A percentile compares a stretch with the other conserved stretches of the same genome.
These are phyloP conservation scores for Hebeloma cylindrosporum DNA, from an alignment of 768 basidiomycete species.

Conservation along the genomic window DNA sequence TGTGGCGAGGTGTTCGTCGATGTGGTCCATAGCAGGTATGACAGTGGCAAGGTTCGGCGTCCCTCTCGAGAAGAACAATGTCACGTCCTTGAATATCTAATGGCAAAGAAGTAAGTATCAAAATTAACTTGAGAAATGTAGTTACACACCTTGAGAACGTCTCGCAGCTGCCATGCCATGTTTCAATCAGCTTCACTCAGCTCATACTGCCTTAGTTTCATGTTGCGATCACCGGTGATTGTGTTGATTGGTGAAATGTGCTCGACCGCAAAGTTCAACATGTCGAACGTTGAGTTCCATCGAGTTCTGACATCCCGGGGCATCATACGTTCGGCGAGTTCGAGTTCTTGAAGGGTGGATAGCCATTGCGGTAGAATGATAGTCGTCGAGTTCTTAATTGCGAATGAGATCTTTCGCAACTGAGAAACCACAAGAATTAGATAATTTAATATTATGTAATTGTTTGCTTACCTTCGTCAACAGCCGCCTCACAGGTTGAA, in stretches of 20 bases:
- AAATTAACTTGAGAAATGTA: background rate
- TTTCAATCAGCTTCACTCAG: conserved; percentile 31
- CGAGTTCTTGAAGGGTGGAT: conserved; percentile 7
- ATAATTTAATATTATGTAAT: conserved; percentile 2
- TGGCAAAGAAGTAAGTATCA: background rate
- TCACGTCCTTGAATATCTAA: conserved; percentile 18
- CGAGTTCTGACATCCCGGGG: conserved; percentile 37
- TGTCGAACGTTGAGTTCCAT: conserved; percentile 42
- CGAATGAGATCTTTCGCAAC: conserved; percentile 21
- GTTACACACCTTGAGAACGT: conserved; percentile 29
- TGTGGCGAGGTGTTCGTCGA: conserved; percentile 8
- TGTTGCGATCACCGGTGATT: conserved; percentile 21
- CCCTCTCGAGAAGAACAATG: conserved; percentile 19
- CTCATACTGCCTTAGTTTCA: conserved; percentile 24
- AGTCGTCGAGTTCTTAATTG: conserved; percentile 23
- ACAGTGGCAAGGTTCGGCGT: conserved; percentile 16
- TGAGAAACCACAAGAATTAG: conserved; percentile 10
- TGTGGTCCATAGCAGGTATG: conserved; percentile 18
- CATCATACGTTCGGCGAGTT: conserved; percentile 23
- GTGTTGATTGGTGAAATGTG: conserved; percentile 25
- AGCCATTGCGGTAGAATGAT: conserved; percentile 21
- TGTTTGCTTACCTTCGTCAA: conserved; percentile 30
- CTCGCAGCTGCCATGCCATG: conserved; percentile 28
- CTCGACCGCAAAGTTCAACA: conserved; percentile 32
- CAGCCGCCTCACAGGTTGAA: conserved; percentile 25